Percentiles rank a stretch among this genome's conserved stretches.
These are phyloP conservation scores for Trichophyton simii DNA, from an alignment of 2,329 filamentous ascomycete genomes.

Conservation along the genomic window DNA sequence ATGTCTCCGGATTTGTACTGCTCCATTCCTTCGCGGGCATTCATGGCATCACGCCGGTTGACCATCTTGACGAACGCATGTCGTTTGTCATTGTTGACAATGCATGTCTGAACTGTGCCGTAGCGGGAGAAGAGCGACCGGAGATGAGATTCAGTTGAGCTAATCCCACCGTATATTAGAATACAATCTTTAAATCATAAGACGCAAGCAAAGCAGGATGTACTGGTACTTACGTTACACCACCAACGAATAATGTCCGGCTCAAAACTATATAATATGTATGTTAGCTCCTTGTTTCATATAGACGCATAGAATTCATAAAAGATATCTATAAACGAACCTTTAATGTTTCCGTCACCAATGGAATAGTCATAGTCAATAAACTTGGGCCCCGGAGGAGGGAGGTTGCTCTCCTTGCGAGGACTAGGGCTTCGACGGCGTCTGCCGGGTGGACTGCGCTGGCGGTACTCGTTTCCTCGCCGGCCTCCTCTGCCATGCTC, in stretches of 20 bases:
- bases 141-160: conserved; percentile 68
- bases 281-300: conserved; percentile 36
- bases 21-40: conserved; percentile 80
- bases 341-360: conserved; percentile 66
- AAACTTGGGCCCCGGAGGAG: conserved; percentile 53
- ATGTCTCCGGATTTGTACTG: conserved; percentile 58
- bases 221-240: conserved; percentile 61
- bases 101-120: conserved; percentile 88
- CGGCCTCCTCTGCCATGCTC: conserved; percentile 41
- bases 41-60: conserved; percentile 69
- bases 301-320: conserved; percentile 23
- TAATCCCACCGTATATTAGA: conserved; percentile 25
- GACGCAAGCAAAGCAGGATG: background rate
- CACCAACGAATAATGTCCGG: conserved; percentile 90
- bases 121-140: conserved; percentile 67
- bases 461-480: conserved; percentile 57
- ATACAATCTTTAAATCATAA: background rate
- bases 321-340: conserved; percentile 25
- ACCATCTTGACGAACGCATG: conserved; percentile 99
- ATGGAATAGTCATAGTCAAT: conserved; percentile 66
- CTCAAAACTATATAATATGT: conserved; percentile 53
- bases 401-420: conserved; percentile 31
- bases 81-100: conserved; percentile 94
- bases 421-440: conserved; percentile 52
- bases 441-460: conserved; percentile 67